Evolutionary conservation across 352 stramenopile species (phyloP).

Genomic region (Phytophthora boehmeriae): DNA sequence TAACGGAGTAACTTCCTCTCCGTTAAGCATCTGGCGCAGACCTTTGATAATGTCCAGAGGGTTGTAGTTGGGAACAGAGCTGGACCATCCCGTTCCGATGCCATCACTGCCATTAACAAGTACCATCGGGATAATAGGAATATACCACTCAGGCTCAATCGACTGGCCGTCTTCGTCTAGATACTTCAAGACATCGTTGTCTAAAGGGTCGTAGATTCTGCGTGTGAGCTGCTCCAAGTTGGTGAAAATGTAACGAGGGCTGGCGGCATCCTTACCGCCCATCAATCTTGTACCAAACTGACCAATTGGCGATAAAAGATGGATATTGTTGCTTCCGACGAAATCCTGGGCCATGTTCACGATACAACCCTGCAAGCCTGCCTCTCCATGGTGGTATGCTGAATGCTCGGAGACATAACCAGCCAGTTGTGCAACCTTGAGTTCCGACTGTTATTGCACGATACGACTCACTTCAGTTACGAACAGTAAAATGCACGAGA

Average conservation of each 20-base stretch:
- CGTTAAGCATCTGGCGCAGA: constrained; percentile 69
- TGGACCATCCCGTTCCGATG: constrained; percentile 97
- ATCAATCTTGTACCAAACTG: constrained; percentile 98
- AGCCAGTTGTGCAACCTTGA: constrained; percentile 94
- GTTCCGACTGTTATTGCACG: constrained; percentile 49
- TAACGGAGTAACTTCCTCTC: constrained; percentile 61
- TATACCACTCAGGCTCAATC: constrained; percentile 93
- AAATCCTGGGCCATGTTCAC: constrained; percentile 99
- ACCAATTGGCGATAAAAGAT: constrained; percentile 94
- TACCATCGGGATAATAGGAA: constrained; percentile 97
- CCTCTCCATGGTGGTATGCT: constrained; percentile 98
- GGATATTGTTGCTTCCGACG: constrained; percentile 98
- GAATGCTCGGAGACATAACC: constrained; percentile 98
- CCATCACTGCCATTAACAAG: constrained; percentile 97
- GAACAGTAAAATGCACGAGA: constrained; percentile 2
- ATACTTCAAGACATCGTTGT: constrained; percentile 92
- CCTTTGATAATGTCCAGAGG: constrained; percentile 89
- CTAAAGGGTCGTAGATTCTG: constrained; percentile 86
- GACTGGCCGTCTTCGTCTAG: constrained; percentile 92
- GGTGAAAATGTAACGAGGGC: constrained; percentile 95
- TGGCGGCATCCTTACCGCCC: constrained; percentile 96
- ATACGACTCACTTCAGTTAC: constrained; percentile 10
- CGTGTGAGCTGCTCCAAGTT: constrained; percentile 89
- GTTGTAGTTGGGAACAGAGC: constrained; percentile 93
- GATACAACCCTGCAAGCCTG: constrained; percentile 94